Conservation (phyloP, 306 rosid species). For the Pyrus bretschneideri region DNA sequence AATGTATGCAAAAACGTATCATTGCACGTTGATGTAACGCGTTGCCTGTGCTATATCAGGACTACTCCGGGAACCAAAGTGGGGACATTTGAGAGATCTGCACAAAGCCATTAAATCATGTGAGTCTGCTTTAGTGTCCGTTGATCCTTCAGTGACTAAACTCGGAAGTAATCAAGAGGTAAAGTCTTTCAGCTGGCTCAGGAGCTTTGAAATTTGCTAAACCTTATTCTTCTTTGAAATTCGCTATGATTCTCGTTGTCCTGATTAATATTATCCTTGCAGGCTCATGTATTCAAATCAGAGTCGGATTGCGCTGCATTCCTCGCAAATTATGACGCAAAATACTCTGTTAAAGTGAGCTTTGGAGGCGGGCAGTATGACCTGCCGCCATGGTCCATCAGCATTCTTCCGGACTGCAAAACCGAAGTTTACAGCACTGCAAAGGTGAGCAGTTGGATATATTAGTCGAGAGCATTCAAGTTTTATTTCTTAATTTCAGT, state of each 20-base stretch:
- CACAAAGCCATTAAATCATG: slow-evolving; percentile 76
- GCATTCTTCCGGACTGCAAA: slow-evolving; percentile 94
- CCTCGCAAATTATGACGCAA: slow-evolving; percentile 70
- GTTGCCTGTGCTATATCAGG: slow-evolving; percentile 36
- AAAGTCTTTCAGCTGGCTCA: background rate
- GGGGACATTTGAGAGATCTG: slow-evolving; percentile 85
- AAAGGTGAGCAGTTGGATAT: slow-evolving; percentile 40
- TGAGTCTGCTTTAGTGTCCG: slow-evolving; percentile 62
- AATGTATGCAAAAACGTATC: background rate
- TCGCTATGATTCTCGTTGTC: slow-evolving; percentile 5
- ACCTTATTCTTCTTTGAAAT: background rate
- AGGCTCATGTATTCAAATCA: slow-evolving; percentile 72
- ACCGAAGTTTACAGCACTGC: slow-evolving; percentile 79
- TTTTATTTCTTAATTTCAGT: background rate
- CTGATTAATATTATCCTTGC: slow-evolving; percentile 8
- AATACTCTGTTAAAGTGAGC: slow-evolving; percentile 37
- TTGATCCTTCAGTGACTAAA: slow-evolving; percentile 54
- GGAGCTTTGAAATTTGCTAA: background rate
- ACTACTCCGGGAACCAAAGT: slow-evolving; percentile 72
- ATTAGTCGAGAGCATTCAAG: background rate
- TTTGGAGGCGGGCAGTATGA: slow-evolving; percentile 61
- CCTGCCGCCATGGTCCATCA: slow-evolving; percentile 87
- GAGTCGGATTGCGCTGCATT: slow-evolving; percentile 70
- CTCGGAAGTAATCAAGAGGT: slow-evolving; percentile 78
- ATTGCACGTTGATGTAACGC: slow-evolving; percentile 5